Evolutionary conservation across 2,329 filamentous ascomycete species (phyloP), one percentile per base, ranked within the genome.

Genomic region (Fusarium sulawesiense): DNA sequence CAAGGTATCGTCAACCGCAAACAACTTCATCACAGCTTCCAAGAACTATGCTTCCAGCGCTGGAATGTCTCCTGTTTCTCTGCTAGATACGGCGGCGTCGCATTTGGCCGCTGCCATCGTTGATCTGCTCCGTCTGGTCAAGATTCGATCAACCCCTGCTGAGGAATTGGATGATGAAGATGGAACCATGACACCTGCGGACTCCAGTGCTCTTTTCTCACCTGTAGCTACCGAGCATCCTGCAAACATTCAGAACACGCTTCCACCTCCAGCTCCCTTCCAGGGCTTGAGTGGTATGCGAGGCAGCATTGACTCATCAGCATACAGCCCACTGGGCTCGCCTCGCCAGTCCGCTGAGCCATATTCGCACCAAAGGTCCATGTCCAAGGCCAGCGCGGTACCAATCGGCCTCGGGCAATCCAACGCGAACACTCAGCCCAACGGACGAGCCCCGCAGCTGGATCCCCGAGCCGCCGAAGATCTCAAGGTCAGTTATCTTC

Each of bases 1-100:
- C 51, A 91, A 91, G 62, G 92, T 98, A 5, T 97, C 94, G n/a
- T 91, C 92, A 4, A 97, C 95, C 2, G 94, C 96, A 50, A 98
- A 98, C 84, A 96, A 95, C 76, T 85, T 99, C 61, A 98, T 98
- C 75, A 98, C 95, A 4, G 93, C 95, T 2, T 92, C 93, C 34
- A 97, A 97, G 83, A 97, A 97, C 77, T 97, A 96, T 79, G 91
- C 92, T 34, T 87, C 89, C 13, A 91, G 93, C 1, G 90, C 89
- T 21, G 96, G 96, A 30, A 87, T 99, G 32, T 95, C 93, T 2
- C 96, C 96, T 1, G 91, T 99, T n/a, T 97, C 93, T 8, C 83
- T 99, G 5, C 85, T 99, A 23, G 96, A 99, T 79, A 96, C 95
- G 6, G 95, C 96, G 4, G 94, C 95, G 10, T 96, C 93, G 25